phyloP scores from a whole-genome alignment of 805 yeast genomes.

The Candida nitratophila region DNA sequence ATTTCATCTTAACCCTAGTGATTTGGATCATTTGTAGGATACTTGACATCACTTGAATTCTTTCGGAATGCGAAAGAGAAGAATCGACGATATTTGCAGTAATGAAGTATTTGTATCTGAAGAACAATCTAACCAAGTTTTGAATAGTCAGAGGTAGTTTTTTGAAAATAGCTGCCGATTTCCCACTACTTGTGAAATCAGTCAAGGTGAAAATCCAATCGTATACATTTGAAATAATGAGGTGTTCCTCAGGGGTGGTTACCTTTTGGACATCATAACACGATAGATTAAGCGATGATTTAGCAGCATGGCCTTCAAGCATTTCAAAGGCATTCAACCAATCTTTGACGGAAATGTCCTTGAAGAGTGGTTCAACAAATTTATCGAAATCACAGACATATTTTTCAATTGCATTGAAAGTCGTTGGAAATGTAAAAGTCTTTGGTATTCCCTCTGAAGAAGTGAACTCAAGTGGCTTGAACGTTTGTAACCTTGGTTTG shows the following conservation, averaged over 20 bases:
- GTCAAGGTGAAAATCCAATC: slow-evolving; percentile 58
- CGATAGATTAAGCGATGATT: slow-evolving; percentile 50
- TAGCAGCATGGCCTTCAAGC: slow-evolving; percentile 62
- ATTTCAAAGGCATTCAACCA: slow-evolving; percentile 76
- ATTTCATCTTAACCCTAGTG: slow-evolving; percentile 59
- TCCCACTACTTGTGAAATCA: slow-evolving; percentile 28
- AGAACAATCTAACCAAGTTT: slow-evolving; percentile 59
- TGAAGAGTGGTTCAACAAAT: slow-evolving; percentile 50
- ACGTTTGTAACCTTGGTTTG: slow-evolving; percentile 45
- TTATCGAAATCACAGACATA: slow-evolving; percentile 61
- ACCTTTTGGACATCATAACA: slow-evolving; percentile 38
- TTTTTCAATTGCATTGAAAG: slow-evolving; percentile 44
- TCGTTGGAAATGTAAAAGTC: slow-evolving; percentile 23
- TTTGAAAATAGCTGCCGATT: slow-evolving; percentile 23
- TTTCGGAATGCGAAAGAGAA: slow-evolving; percentile 45
- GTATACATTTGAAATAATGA: slow-evolving; percentile 63
- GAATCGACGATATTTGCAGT: slow-evolving; percentile 58
- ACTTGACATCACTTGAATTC: slow-evolving; percentile 64
- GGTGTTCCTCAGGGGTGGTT: slow-evolving; percentile 41
- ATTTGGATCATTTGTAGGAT: slow-evolving; percentile 60
- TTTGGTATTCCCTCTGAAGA: slow-evolving; percentile 35
- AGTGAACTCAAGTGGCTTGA: slow-evolving; percentile 32
- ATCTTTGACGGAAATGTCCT: slow-evolving; percentile 53
- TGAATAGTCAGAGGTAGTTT: slow-evolving; percentile 66
- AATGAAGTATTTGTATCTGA: slow-evolving; percentile 58